Base-by-base conservation (phyloP, 257 asterid genomes). In the Solanum chaucha region DNA sequence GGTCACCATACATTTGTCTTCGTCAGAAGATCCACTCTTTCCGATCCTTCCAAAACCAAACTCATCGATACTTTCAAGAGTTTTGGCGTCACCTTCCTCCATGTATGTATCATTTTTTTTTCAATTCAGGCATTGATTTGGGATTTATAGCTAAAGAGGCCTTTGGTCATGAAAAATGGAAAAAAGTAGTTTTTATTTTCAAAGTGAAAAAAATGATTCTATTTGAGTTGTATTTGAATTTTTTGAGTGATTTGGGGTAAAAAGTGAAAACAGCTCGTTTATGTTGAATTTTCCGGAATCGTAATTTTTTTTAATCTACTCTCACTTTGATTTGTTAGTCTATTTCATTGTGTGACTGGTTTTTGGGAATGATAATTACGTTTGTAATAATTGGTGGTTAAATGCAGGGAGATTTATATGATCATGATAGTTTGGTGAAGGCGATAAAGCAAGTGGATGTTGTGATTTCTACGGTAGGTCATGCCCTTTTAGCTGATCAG, bases 1-100 rank as follows among this genome's bases (percentile, higher is more conserved):
- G n/a, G 98, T 7, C 98, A 95, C 86, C 93, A 97, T 26, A 96
- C 99, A 4, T 95, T 93, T 32, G 94, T 90, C 26, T 77, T 95
- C 86, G 84, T 94, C 14, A 89, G 98, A 85, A 93, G 92, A 86
- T 74, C 73, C 91, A 84, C 97, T 1, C 24, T 91, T 64, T 86
- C 92, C 32, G 93, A 96, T 77, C 98, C 98, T 14, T 93, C 44
- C 28, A 96, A 96, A 78, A 93, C 90, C 82, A 88, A 92, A 44
- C 80, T 94, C 87, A 68, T 94, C 4, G 90, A 93, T 10, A 90
- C 90, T 5, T 95, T 93, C 94, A 94, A 94, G 86, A 87, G 87
- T 8, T 88, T 89, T 12, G 98, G 98, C 0, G 98, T 91, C 77
- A 93, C 90, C 14, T 46, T 94, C 84, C 86, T 96, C 86, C 51